Conservation (phyloP, 805 yeast species). For the Barnettozyma sucrosica region DNA sequence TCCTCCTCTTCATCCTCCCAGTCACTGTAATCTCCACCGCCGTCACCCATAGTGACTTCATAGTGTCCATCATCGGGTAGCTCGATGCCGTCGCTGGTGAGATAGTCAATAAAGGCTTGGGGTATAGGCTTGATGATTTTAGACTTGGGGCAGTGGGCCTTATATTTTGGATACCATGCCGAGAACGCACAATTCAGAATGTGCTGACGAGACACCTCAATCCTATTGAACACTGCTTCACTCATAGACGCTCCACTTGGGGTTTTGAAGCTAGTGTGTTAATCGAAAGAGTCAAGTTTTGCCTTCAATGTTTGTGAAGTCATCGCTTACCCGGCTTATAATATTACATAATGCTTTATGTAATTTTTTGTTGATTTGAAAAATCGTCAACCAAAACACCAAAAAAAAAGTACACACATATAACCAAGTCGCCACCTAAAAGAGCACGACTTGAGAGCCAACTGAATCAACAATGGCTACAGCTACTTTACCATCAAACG, state of each 20-base stretch:
- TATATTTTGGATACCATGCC: slow-evolving; percentile 52
- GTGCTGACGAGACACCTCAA: slow-evolving; percentile 33
- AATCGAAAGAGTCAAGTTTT: not conserved
- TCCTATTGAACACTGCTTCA: slow-evolving; percentile 20
- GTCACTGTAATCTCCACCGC: slow-evolving; percentile 68
- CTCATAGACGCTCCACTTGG: not conserved
- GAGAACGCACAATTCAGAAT: slow-evolving; percentile 50
- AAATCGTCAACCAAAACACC: not conserved
- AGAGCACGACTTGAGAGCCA: not conserved
- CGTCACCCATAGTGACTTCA: slow-evolving; percentile 32
- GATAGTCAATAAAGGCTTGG: slow-evolving; percentile 48
- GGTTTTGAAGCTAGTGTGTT: too few species aligned
- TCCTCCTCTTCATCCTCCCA: slow-evolving; percentile 47
- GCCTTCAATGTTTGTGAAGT: not conserved
- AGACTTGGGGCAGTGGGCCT: slow-evolving; percentile 42
- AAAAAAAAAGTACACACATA: not conserved
- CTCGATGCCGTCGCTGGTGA: slow-evolving; percentile 61
- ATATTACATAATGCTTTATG: not conserved
- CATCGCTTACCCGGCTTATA: not conserved
- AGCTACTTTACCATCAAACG: slow-evolving; percentile 52
- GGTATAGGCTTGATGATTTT: slow-evolving; percentile 55
- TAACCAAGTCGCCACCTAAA: not conserved
- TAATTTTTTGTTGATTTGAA: not conserved
- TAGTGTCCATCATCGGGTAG: slow-evolving; percentile 45
- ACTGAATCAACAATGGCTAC: slow-evolving; percentile 11